Evolutionary conservation across 1,139 yeast genomes (phyloP), one percentile per base, ranked within the genome.

Genomic region (Zygoascus sp.): DNA sequence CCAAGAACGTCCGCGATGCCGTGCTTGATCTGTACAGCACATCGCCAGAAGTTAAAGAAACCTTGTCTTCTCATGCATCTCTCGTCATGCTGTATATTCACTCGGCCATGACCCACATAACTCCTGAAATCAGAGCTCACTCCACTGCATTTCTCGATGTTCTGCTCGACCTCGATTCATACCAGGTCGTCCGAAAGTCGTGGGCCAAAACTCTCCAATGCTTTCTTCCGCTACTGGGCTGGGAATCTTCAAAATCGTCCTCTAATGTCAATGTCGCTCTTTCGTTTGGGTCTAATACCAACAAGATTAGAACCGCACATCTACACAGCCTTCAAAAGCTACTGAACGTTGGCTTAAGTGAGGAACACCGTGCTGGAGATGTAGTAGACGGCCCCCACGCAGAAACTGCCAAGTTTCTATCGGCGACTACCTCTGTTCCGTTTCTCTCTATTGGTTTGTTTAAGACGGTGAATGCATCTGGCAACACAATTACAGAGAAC

Each of bases 71-170:
- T 10, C 94, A 90, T 65, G 73, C 83, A 43, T 72, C 81, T 25
- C 69, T 82, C 5, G 66, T 90, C 2, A 75, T 85, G 28, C 70
- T 92, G 27, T 90, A 85, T 61, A 74, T 90, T n/a, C 85, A 85
- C 58, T 83, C 94, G 46, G 95, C 96, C 11, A 92, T 92, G 97
- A 86, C 97, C 15, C 97, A 92, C 61, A 83, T 92, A 40, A 77
- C 76, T 32, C 82, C 90, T 0, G 80, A 79, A 7, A 79, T 89
- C 34, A 76, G 95, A 42, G 77, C 78, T 45, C 84, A 82, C 53
- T 79, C 94, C 3, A 77, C 92, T 0, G 75, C 74, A 49, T 83
- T 81, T 55, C 67, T 89, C 30, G 70, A 70, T 30, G 69, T 81
- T 3, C 60, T 87, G 45, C 63, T 87, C 17, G 72, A 73, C 20